phyloP scores from a whole-genome alignment of 2,329 filamentous ascomycete species.

The Fusarium oxysporum region DNA sequence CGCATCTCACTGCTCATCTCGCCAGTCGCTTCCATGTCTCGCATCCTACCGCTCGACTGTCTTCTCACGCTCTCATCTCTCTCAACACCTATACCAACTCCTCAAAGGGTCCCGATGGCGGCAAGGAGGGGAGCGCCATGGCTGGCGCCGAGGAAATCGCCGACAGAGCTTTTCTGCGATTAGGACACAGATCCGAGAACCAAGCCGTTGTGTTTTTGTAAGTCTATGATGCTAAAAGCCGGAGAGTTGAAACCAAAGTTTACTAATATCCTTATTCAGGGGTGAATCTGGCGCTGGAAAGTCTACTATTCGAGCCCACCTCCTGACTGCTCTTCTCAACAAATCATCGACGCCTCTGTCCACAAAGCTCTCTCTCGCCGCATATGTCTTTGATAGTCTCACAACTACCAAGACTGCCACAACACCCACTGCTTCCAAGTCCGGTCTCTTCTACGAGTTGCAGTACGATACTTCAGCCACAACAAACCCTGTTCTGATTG shows the following conservation, averaged over 20 bases:
- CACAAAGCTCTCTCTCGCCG: constrained; percentile 90
- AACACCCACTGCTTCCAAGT: constrained; percentile 94
- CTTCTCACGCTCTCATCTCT: constrained; percentile 89
- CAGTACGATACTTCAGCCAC: constrained; percentile 94
- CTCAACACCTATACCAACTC: constrained; percentile 96
- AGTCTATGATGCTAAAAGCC: constrained; percentile 41
- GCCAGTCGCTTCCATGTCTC: constrained; percentile 93
- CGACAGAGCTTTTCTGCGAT: constrained; percentile 82
- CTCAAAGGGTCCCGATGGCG: constrained; percentile 87
- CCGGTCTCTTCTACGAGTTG: constrained; percentile 93
- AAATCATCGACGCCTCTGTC: constrained; percentile 94
- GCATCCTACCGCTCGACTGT: constrained; percentile 86
- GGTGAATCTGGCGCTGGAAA: constrained; percentile 97
- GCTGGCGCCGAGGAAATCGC: constrained; percentile 94
- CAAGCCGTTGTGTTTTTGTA: constrained; percentile 94
- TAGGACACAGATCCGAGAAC: constrained; percentile 91
- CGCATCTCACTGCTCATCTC: constrained; percentile 83
- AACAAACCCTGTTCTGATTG: constrained; percentile 87
- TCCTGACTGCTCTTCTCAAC: constrained; percentile 85
- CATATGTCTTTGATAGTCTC: constrained; percentile 94
- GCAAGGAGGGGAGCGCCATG: constrained; percentile 91
- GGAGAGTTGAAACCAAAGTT: background rate
- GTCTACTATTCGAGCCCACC: constrained; percentile 90
- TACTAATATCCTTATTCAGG: constrained; percentile 59
- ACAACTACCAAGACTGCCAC: constrained; percentile 98